phyloP scores from a whole-genome alignment of 768 basidiomycete species.

The Boletus huronensis region DNA sequence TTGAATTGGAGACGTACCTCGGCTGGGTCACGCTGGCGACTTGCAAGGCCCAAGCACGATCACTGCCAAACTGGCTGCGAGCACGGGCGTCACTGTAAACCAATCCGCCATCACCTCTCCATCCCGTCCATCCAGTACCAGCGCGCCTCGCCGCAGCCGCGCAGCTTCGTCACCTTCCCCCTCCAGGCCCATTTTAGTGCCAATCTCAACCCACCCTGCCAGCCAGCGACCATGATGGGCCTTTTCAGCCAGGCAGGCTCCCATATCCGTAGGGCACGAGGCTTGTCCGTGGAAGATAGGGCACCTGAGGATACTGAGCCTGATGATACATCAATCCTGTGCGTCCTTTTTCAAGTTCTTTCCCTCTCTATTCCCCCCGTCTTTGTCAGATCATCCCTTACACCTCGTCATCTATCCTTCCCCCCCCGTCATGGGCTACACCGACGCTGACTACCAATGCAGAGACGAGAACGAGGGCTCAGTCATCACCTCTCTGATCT shows the following conservation, averaged over 20 bases:
- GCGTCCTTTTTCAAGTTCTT: slow-evolving; percentile 38
- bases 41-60: slow-evolving; percentile 6
- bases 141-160: slow-evolving; percentile 25
- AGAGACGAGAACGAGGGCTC: slow-evolving; percentile 95
- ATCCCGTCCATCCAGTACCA: neutral
- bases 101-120: neutral
- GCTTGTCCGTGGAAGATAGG: slow-evolving; percentile 60
- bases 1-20: neutral
- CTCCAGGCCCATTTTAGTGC: neutral
- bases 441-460: slow-evolving; percentile 34
- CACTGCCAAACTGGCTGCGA: neutral
- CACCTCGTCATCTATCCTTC: neutral
- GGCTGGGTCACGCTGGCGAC: neutral
- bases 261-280: slow-evolving; percentile 66
- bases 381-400: slow-evolving; percentile 23
- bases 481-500: slow-evolving; percentile 80
- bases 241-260: slow-evolving; percentile 69
- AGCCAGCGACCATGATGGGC: slow-evolving; percentile 61
- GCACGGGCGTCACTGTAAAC: neutral
- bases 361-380: slow-evolving; percentile 23
- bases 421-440: slow-evolving; percentile 28
- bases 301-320: slow-evolving; percentile 80
- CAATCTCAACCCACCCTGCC: neutral
- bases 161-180: slow-evolving; percentile 10
- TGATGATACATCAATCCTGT: slow-evolving; percentile 89